These are phyloP conservation scores for Aureobasidium musti DNA, from an alignment of 2,329 filamentous ascomycete species.

Conservation along the genomic window DNA sequence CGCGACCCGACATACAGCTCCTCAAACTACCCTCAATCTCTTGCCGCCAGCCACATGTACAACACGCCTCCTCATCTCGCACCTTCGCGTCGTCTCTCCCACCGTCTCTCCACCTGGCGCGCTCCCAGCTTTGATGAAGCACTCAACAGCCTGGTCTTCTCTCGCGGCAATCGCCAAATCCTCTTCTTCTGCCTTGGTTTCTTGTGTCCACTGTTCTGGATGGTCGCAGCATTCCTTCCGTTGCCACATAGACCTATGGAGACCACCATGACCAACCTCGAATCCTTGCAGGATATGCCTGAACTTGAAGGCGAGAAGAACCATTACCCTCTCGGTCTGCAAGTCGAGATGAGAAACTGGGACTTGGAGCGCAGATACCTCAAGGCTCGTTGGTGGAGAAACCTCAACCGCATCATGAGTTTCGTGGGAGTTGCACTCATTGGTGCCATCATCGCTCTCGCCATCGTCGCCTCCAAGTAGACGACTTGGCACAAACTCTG, in stretches of 20 bases:
- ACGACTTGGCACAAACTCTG: neutral
- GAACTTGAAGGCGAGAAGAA: constrained; percentile 23
- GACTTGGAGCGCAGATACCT: constrained; percentile 39
- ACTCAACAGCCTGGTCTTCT: constrained; percentile 39
- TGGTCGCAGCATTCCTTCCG: constrained; percentile 41
- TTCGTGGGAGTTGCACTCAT: constrained; percentile 42
- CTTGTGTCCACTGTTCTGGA: constrained; percentile 42
- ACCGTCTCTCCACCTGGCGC: constrained; percentile 39
- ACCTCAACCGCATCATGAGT: constrained; percentile 44
- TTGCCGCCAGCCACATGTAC: constrained; percentile 31
- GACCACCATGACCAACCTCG: constrained; percentile 36
- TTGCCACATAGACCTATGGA: constrained; percentile 37
- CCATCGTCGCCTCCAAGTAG: constrained; percentile 39
- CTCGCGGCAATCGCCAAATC: constrained; percentile 42
- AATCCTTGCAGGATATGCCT: neutral
- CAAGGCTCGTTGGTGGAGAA: constrained; percentile 44
- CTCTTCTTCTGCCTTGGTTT: constrained; percentile 43
- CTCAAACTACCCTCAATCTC: constrained; percentile 14
- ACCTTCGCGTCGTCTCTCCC: constrained; percentile 35
- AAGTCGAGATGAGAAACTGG: constrained; percentile 34
- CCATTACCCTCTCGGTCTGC: neutral
- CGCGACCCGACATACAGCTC: constrained; percentile 24
- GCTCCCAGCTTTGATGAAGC: constrained; percentile 42
- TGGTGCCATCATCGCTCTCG: constrained; percentile 42
- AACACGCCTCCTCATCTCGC: constrained; percentile 37